phyloP scores from a whole-genome alignment of 75 land plant species.

The Pseudotsuga menziesii region DNA sequence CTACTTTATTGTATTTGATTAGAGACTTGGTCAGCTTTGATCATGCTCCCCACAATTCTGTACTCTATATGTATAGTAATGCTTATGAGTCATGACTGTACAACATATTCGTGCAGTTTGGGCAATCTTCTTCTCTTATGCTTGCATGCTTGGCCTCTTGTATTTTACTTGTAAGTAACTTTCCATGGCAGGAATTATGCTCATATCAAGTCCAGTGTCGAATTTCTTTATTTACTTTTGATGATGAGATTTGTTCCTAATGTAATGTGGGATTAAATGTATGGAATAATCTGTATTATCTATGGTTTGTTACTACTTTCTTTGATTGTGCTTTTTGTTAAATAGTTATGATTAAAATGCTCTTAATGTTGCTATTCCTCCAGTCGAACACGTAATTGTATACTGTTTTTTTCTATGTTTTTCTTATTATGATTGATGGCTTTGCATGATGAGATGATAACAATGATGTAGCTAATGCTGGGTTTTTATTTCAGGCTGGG shows the following conservation, averaged over 20 bases:
- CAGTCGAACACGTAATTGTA: neutral
- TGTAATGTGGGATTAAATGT: neutral
- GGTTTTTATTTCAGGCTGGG: slow-evolving; percentile 61
- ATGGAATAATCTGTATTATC: neutral
- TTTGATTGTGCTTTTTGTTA: neutral
- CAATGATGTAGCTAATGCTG: neutral
- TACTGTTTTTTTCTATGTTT: neutral
- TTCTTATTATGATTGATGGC: neutral
- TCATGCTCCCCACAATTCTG: no score
- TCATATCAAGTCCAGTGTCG: neutral
- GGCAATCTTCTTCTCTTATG: no score
- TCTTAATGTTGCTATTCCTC: neutral
- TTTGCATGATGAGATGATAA: neutral
- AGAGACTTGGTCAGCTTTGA: no score
- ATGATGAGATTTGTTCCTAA: neutral
- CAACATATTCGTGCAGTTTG: no score
- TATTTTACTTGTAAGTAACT: no score
- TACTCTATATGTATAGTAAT: no score
- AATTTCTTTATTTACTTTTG: neutral
- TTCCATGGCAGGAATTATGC: no score
- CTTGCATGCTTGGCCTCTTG: no score
- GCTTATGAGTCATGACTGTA: no score
- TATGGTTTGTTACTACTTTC: neutral
- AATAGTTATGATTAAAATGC: no score
- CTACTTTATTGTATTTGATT: no score